Evolutionary conservation across 768 basidiomycete genomes (phyloP).

Genomic region (Agaricus bisporus): DNA sequence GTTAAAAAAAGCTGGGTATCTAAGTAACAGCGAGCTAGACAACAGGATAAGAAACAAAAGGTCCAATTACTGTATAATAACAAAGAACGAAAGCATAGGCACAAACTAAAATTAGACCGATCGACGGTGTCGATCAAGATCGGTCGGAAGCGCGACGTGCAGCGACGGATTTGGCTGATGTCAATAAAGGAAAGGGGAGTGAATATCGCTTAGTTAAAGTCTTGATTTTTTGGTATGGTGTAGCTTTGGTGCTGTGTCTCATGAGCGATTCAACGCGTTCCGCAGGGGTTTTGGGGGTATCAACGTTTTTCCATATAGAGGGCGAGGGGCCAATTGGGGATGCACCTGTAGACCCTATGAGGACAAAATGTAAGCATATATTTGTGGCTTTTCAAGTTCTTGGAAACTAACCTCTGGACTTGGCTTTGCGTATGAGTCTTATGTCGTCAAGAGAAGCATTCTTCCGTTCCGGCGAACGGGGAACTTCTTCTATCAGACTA

Average conservation of each 20-base stretch:
- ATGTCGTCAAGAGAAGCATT: constrained; percentile 9
- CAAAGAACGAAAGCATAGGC: background rate
- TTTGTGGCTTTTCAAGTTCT: too few species aligned
- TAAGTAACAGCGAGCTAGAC: too few species aligned
- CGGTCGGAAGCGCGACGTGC: constrained; percentile 1
- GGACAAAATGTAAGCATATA: too few species aligned
- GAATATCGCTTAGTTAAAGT: constrained; percentile 46
- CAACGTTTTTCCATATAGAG: constrained; percentile 44
- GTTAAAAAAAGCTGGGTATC: too few species aligned
- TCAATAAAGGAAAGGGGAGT: constrained; percentile 36
- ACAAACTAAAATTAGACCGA: too few species aligned
- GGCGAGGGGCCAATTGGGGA: constrained; percentile 25
- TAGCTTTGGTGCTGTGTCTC: constrained; percentile 19
- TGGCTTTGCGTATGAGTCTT: background rate
- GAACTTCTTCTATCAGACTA: constrained; percentile 6
- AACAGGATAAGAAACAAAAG: too few species aligned
- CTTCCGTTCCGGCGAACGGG: constrained; percentile 2
- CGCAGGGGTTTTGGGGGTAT: constrained; percentile 28
- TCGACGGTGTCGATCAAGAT: background rate
- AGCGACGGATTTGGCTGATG: constrained; percentile 11
- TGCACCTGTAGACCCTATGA: background rate
- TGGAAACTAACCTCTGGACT: background rate
- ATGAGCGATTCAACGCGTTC: constrained; percentile 27
- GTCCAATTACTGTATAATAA: too few species aligned
- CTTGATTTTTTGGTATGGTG: constrained; percentile 33